Conservation (phyloP, 2,329 filamentous ascomycete species). For the Cytospora mali region DNA sequence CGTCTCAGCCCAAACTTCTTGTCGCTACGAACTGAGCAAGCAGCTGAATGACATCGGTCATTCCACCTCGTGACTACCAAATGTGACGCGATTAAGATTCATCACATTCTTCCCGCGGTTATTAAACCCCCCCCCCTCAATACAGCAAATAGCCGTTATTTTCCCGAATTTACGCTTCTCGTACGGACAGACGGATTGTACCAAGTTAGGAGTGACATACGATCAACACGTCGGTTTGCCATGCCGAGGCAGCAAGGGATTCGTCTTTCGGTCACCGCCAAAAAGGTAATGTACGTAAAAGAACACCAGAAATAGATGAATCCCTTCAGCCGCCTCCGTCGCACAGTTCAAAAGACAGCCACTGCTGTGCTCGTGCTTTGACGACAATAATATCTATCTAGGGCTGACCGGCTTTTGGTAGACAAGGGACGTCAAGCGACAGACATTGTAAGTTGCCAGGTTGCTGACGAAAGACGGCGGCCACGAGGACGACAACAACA, state of each 20-base stretch:
- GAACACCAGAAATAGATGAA: not conserved
- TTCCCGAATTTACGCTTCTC: not conserved
- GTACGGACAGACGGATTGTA: not conserved
- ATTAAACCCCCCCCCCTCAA: not conserved
- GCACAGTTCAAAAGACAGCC: not conserved
- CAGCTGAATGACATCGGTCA: not conserved
- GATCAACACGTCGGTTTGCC: not conserved
- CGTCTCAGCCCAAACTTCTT: not conserved
- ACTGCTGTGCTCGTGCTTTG: not conserved
- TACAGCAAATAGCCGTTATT: not conserved
- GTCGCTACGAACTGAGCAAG: not conserved
- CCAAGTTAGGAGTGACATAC: not conserved
- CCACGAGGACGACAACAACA: not conserved
- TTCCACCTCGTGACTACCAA: not conserved
- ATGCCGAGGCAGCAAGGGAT: not conserved
- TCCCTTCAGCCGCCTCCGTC: not conserved
- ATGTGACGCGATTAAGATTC: not conserved
- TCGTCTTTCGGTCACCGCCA: not conserved
- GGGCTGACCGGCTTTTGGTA: not conserved
- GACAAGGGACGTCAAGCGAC: not conserved
- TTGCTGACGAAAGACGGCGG: not conserved
- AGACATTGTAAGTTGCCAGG: not conserved
- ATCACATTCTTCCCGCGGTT: not conserved
- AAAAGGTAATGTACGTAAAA: not conserved
- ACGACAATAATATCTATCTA: not conserved